A percentile compares a stretch with the other conserved stretches of the same genome.
Evolutionary conservation across 2,329 filamentous ascomycete genomes (phyloP).

Genomic region (Ascochyta lentis): DNA sequence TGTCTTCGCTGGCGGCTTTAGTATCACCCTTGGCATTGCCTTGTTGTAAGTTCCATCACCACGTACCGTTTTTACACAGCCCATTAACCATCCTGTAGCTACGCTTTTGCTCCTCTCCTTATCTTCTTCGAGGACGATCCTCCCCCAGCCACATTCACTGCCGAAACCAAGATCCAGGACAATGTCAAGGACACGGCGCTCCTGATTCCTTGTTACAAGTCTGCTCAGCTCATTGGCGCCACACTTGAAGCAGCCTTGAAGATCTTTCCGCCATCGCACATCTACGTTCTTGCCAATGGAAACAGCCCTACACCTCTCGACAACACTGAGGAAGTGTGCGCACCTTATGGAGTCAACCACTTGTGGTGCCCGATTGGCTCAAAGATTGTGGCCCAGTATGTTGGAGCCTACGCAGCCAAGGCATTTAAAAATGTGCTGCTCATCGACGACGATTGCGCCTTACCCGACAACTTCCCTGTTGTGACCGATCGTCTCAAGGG

Average conservation of each 20-base stretch:
- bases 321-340: constrained; percentile 56
- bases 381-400: constrained; percentile 59
- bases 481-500: constrained; percentile 54
- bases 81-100: constrained; percentile 8
- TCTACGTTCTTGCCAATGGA: constrained; percentile 59
- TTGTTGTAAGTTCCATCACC: constrained; percentile 35
- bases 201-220: constrained; percentile 59
- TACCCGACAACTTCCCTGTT: constrained; percentile 57
- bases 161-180: constrained; percentile 33
- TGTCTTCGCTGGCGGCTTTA: constrained; percentile 50
- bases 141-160: constrained; percentile 23
- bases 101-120: constrained; percentile 40
- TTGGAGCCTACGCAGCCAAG: constrained; percentile 56
- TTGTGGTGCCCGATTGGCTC: constrained; percentile 58
- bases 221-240: constrained; percentile 50
- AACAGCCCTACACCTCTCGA: constrained; percentile 57
- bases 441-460: constrained; percentile 59
- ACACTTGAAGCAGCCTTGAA: constrained; percentile 56
- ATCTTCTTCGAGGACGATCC: constrained; percentile 45
- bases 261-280: constrained; percentile 55
- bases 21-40: constrained; percentile 50
- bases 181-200: constrained; percentile 50
- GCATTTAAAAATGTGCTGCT: constrained; percentile 56
- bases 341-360: constrained; percentile 55
- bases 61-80: not conserved